Conservation (phyloP, 1,284 basidiomycete species). For the Cutaneotrichosporon curvatum region DNA sequence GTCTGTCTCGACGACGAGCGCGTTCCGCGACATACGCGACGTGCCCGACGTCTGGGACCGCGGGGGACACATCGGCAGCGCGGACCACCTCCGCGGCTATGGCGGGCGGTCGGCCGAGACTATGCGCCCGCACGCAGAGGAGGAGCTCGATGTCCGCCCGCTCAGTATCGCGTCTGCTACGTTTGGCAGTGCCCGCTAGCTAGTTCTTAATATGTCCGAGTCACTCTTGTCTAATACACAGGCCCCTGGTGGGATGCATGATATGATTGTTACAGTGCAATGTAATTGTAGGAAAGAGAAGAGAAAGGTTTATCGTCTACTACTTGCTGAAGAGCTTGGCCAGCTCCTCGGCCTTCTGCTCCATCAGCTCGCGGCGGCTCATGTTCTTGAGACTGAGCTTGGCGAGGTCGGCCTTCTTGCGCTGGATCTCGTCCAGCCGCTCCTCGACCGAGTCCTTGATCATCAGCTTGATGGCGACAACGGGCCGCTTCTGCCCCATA, state of each 20-base stretch:
- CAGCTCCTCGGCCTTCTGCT: conserved; percentile 57
- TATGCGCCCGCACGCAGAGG: too few relatives aligned
- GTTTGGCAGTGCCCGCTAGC: conserved; percentile 7
- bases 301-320: too few relatives aligned
- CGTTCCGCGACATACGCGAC: too few relatives aligned
- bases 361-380: conserved; percentile 73
- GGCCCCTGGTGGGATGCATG: neutral
- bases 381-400: conserved; percentile 76
- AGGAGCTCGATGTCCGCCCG: too few relatives aligned
- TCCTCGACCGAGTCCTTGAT: conserved; percentile 92
- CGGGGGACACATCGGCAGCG: too few relatives aligned
- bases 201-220: neutral
- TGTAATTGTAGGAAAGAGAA: neutral
- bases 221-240: neutral
- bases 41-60: too few relatives aligned
- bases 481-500: conserved; percentile 82
- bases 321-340: conserved; percentile 28
- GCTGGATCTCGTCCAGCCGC: conserved; percentile 78
- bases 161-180: conserved; percentile 7
- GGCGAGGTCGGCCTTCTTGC: conserved; percentile 86
- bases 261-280: neutral
- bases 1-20: neutral
- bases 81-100: conserved; percentile 3
- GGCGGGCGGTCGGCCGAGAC: too few relatives aligned
- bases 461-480: conserved; percentile 84